These are phyloP conservation scores for Takakia lepidozioides DNA, from an alignment of 225 moss, liverwort and hornwort species.

Conservation along the genomic window DNA sequence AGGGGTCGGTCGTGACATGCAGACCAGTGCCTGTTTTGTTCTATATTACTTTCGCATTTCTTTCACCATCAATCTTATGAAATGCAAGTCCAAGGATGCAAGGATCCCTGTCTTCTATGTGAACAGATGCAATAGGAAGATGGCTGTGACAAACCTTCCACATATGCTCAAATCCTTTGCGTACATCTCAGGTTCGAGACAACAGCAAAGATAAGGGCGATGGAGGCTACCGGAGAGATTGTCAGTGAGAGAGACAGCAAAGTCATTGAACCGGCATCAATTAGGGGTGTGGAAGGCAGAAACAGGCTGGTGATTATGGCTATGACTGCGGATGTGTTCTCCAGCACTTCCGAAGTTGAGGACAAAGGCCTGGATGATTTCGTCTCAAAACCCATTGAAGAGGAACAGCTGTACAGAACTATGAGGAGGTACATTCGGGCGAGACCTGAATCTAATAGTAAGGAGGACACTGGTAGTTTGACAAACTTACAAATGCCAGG, in stretches of 20 bases:
- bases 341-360: slow-evolving; percentile 3
- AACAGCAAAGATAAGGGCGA: slow-evolving; percentile 11
- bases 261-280: background rate
- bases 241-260: background rate
- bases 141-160: background rate
- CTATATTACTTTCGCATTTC: background rate
- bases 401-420: slow-evolving; percentile 9
- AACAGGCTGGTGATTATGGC: slow-evolving; percentile 6
- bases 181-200: slow-evolving; percentile 9
- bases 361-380: slow-evolving; percentile 11
- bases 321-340: slow-evolving; percentile 15
- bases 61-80: too few species aligned
- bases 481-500: too few species aligned
- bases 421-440: too few species aligned
- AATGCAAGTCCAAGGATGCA: background rate
- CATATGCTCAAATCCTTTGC: background rate
- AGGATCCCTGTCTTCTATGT: background rate
- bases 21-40: too few species aligned
- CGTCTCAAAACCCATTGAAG: slow-evolving; percentile 15
- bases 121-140: background rate
- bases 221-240: slow-evolving; percentile 11
- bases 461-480: too few species aligned
- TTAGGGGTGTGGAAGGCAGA: background rate
- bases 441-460: too few species aligned
- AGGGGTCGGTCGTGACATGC: background rate